phyloP scores from a whole-genome alignment of 2,329 filamentous ascomycete species.

The Metarhizium guizhouense region DNA sequence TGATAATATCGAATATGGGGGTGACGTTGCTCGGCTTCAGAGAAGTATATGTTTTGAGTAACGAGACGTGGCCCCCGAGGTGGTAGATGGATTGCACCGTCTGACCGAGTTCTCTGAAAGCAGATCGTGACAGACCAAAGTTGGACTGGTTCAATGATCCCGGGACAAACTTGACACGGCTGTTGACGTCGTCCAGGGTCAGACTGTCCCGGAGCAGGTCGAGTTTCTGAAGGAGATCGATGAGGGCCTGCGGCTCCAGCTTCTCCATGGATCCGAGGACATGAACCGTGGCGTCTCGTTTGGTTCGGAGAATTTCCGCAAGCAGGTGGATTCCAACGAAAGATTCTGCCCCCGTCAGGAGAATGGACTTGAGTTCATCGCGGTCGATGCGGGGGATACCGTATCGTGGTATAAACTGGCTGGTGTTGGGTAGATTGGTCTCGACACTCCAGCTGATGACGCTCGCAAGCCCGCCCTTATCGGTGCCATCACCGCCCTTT shows the following conservation, averaged over 20 bases:
- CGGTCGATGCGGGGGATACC: slow-evolving; percentile 5
- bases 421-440: slow-evolving; percentile 15
- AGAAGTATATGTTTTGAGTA: slow-evolving; percentile 15
- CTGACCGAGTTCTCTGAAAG: slow-evolving; percentile 14
- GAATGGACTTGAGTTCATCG: slow-evolving; percentile 1
- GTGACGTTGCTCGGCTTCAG: slow-evolving; percentile 14
- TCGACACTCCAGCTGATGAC: slow-evolving; percentile 15
- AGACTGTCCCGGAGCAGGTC: slow-evolving; percentile 9
- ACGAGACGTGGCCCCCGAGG: slow-evolving; percentile 17
- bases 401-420: slow-evolving; percentile 15
- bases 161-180: slow-evolving; percentile 10
- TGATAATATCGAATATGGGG: slow-evolving; percentile 16
- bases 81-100: slow-evolving; percentile 16
- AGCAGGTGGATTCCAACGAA: slow-evolving; percentile 14
- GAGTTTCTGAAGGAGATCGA: slow-evolving; percentile 1
- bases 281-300: slow-evolving; percentile 8
- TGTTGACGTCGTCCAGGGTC: slow-evolving; percentile 6
- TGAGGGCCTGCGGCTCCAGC: slow-evolving; percentile 6
- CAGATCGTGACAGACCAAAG: slow-evolving; percentile 15
- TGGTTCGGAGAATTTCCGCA: slow-evolving; percentile 11
- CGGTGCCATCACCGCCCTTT: slow-evolving; percentile 10
- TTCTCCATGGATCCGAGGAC: slow-evolving; percentile 12
- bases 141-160: slow-evolving; percentile 12
- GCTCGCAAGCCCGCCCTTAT: slow-evolving; percentile 11
- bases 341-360: slow-evolving; percentile 13